Conservation (phyloP, 192 early-diverging fungal species). For the Backusella luteola region DNA sequence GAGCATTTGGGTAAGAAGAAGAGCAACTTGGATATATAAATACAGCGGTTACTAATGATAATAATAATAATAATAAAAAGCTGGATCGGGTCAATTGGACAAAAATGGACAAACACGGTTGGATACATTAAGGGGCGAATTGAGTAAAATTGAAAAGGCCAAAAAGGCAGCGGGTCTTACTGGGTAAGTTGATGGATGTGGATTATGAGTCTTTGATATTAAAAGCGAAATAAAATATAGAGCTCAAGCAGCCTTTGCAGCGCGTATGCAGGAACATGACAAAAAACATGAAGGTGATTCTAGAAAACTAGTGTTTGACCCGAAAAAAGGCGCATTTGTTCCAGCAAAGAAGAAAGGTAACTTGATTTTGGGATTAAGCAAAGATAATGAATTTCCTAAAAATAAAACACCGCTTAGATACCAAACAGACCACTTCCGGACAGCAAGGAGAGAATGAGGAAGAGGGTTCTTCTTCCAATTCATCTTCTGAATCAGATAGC, state of each 20-base stretch:
- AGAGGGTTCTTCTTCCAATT: constrained; percentile 4
- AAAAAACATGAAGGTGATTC: constrained; percentile 16
- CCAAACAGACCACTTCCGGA: background rate
- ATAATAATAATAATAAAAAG: background rate
- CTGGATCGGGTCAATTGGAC: constrained; percentile 43
- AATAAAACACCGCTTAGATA: background rate
- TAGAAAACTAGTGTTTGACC: constrained; percentile 34
- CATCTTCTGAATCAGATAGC: background rate
- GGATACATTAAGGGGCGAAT: constrained; percentile 44
- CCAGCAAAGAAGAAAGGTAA: constrained; percentile 28
- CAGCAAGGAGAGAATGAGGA: background rate
- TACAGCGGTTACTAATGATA: background rate
- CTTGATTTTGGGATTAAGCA: background rate
- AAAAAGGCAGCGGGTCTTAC: constrained; percentile 43
- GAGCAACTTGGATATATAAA: background rate
- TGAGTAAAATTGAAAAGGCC: constrained; percentile 56
- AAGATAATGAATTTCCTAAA: background rate
- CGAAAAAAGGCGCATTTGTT: constrained; percentile 33
- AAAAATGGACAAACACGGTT: constrained; percentile 43
- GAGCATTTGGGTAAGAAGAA: constrained; percentile 43
- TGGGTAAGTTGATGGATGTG: background rate
- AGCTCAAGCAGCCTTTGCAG: constrained; percentile 22
- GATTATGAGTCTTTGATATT: background rate
- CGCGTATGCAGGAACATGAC: constrained; percentile 14
- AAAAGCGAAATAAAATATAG: background rate